Conservation (phyloP, 2,329 filamentous ascomycete genomes). For the Botrytis sinoallii region DNA sequence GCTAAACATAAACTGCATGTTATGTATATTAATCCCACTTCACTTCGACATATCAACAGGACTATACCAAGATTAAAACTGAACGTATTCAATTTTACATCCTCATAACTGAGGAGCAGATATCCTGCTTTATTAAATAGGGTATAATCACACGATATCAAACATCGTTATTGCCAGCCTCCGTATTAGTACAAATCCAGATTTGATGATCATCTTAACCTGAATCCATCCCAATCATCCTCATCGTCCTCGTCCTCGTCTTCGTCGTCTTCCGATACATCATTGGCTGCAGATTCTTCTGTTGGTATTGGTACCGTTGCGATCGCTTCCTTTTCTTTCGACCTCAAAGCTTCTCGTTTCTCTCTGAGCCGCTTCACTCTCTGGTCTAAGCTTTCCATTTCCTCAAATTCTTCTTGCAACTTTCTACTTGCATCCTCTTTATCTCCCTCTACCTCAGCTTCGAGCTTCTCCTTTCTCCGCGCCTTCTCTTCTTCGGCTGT, state of each 20-base stretch:
- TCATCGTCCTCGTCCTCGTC: conserved; percentile 24
- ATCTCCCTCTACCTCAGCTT: conserved; percentile 61
- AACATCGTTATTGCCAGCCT: background rate
- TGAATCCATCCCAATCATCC: conserved; percentile 26
- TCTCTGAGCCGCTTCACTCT: conserved; percentile 67
- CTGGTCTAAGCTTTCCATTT: conserved; percentile 76
- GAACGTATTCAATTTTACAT: background rate
- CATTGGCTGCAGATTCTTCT: background rate
- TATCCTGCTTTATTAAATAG: background rate
- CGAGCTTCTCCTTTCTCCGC: conserved; percentile 48
- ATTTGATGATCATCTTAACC: conserved; percentile 12
- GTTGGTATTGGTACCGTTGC: background rate
- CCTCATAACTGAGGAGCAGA: background rate
- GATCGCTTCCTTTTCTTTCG: conserved; percentile 32
- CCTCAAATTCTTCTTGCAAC: conserved; percentile 74
- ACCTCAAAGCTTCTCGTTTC: conserved; percentile 63
- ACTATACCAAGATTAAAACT: background rate
- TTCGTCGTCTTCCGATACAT: conserved; percentile 18
- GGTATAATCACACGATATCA: conserved; percentile 7
- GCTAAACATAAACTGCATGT: background rate
- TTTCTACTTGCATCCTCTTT: conserved; percentile 72
- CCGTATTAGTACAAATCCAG: background rate
- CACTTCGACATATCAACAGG: background rate
- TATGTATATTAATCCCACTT: background rate
- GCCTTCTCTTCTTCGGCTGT: conserved; percentile 49